Conservation (phyloP, 257 asterid genomes). For the Gentiana straminea region DNA sequence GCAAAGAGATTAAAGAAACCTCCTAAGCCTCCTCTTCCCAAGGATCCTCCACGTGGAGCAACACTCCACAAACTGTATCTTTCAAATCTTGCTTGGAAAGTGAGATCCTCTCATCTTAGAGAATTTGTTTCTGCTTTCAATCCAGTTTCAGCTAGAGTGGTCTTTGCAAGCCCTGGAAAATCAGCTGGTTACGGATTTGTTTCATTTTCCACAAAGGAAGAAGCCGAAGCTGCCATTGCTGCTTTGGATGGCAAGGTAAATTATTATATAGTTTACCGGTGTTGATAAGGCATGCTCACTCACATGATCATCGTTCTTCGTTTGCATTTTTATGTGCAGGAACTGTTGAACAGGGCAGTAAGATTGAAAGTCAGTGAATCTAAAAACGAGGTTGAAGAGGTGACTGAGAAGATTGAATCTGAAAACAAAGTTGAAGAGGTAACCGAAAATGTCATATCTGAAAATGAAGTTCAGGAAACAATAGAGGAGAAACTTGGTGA, state of each 20-base stretch:
- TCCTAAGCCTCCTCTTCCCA: constrained; percentile 24
- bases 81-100: constrained; percentile 89
- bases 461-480: too few relatives aligned
- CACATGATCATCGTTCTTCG: too few relatives aligned
- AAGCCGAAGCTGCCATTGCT: constrained; percentile 70
- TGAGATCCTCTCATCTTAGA: constrained; percentile 63
- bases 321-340: constrained; percentile 30
- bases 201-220: constrained; percentile 71
- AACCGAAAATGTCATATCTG: too few relatives aligned
- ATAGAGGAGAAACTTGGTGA: too few relatives aligned
- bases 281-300: too few relatives aligned
- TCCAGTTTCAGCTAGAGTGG: constrained; percentile 63
- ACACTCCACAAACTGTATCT: constrained; percentile 49
- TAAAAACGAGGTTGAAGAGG: constrained; percentile 20
- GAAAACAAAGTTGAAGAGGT: too few relatives aligned
- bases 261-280: not conserved
- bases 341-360: constrained; percentile 65
- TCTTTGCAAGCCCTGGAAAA: constrained; percentile 62
- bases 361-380: constrained; percentile 50
- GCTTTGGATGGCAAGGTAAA: constrained; percentile 63
- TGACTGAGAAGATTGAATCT: not conserved
- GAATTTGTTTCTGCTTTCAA: constrained; percentile 54
- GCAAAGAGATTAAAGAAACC: constrained; percentile 73
- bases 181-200: constrained; percentile 88
- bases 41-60: constrained; percentile 30